phyloP scores from a whole-genome alignment of 2,329 filamentous ascomycete species.

The Nothophaeocryptopus gaeumannii region DNA sequence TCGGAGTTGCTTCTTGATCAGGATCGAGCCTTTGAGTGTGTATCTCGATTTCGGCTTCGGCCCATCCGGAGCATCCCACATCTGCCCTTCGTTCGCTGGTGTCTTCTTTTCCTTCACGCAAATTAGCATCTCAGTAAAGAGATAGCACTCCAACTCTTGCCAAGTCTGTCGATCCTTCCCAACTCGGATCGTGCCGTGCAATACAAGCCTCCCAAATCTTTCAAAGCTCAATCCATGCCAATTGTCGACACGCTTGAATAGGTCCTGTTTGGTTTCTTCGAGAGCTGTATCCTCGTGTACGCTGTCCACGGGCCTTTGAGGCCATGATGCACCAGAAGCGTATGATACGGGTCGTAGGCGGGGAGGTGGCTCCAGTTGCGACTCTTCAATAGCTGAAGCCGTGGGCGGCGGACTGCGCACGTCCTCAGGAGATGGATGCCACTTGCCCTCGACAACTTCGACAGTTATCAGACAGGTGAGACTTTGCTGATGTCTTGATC shows the following conservation, averaged over 20 bases:
- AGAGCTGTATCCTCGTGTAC: slow-evolving; percentile 68
- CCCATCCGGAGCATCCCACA: slow-evolving; percentile 61
- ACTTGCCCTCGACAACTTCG: slow-evolving; percentile 89
- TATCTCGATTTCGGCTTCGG: slow-evolving; percentile 65
- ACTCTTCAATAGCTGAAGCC: slow-evolving; percentile 45
- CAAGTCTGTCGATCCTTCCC: slow-evolving; percentile 95
- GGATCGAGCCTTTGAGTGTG: slow-evolving; percentile 92
- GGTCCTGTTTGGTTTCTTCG: slow-evolving; percentile 79
- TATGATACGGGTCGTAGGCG: slow-evolving; percentile 40
- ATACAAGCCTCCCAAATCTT: slow-evolving; percentile 84
- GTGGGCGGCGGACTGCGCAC: slow-evolving; percentile 55
- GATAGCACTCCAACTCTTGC: slow-evolving; percentile 96
- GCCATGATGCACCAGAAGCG: slow-evolving; percentile 21
- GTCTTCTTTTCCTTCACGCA: slow-evolving; percentile 97
- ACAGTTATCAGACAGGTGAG: slow-evolving; percentile 91
- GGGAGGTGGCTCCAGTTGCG: slow-evolving; percentile 56
- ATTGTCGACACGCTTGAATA: slow-evolving; percentile 88
- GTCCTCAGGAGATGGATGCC: slow-evolving; percentile 82
- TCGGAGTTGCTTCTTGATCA: slow-evolving; percentile 97
- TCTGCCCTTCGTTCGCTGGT: slow-evolving; percentile 50
- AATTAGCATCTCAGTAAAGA: slow-evolving; percentile 98
- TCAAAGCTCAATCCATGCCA: slow-evolving; percentile 96
- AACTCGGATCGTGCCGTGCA: slow-evolving; percentile 86
- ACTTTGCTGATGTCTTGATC: slow-evolving; percentile 90
- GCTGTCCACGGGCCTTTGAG: slow-evolving; percentile 37